Evolutionary conservation across 1,139 yeast genomes (phyloP).

Genomic region (Neolecta irregularis): DNA sequence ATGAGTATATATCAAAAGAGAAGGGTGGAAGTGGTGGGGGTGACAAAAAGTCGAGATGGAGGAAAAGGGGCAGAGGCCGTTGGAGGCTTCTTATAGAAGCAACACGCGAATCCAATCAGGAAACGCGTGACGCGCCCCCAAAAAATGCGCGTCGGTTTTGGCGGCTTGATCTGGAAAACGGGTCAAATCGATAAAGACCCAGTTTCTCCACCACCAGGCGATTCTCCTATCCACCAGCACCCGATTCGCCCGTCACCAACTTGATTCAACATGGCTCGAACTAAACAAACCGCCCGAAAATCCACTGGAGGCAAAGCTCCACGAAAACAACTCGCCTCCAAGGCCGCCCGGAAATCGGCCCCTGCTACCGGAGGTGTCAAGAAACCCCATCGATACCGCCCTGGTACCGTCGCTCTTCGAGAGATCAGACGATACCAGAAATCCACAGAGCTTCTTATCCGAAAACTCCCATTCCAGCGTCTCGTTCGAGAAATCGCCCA

Average conservation of each 20-base stretch:
- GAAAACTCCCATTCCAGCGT: slow-evolving; percentile 98
- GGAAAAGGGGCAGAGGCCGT: too few species aligned
- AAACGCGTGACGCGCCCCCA: slow-evolving; percentile 3
- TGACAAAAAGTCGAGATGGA: neutral
- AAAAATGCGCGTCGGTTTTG: slow-evolving; percentile 5
- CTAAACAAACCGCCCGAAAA: slow-evolving; percentile 97
- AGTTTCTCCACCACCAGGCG: slow-evolving; percentile 15
- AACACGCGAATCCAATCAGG: slow-evolving; percentile 4
- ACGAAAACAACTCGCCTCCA: slow-evolving; percentile 97
- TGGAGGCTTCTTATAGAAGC: neutral
- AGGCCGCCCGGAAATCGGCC: slow-evolving; percentile 98
- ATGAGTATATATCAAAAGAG: slow-evolving; percentile 25
- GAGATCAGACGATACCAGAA: slow-evolving; percentile 99
- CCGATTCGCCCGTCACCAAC: too few species aligned
- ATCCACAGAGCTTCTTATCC: slow-evolving; percentile 89
- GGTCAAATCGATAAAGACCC: neutral
- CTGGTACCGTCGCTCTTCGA: slow-evolving; percentile 99
- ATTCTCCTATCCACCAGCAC: slow-evolving; percentile 38
- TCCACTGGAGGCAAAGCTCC: slow-evolving; percentile 99
- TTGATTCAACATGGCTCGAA: slow-evolving; percentile 99
- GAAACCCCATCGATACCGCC: slow-evolving; percentile 99
- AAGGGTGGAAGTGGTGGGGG: neutral
- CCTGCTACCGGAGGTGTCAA: slow-evolving; percentile 91
- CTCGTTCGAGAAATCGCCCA: slow-evolving; percentile 96
- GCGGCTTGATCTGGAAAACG: neutral